A percentile compares a stretch with the other conserved stretches of the same genome.
Evolutionary conservation across 441 rosid genomes (phyloP).

Genomic region (Flueggea neowawraea): DNA sequence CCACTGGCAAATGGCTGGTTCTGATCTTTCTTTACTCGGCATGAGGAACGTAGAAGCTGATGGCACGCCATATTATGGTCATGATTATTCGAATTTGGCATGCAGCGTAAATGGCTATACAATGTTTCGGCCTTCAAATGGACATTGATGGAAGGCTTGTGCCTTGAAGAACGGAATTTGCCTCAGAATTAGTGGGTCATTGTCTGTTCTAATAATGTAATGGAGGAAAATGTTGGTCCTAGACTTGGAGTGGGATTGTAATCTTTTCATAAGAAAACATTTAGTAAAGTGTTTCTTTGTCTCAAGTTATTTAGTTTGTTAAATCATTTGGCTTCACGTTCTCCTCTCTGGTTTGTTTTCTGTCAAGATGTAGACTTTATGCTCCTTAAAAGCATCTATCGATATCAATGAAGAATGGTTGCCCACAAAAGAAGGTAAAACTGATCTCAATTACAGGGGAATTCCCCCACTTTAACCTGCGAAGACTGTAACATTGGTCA

Average conservation of each 20-base stretch:
- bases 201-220: constrained; percentile 20
- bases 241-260: constrained; percentile 24
- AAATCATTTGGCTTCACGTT: too few relatives aligned
- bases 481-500: too few relatives aligned
- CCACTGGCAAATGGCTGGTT: constrained; percentile 63
- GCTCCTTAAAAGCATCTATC: too few relatives aligned
- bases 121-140: constrained; percentile 70
- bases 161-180: neutral
- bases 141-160: constrained; percentile 60
- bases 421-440: too few relatives aligned
- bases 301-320: constrained; percentile 24
- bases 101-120: constrained; percentile 56
- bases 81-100: constrained; percentile 49
- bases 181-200: constrained; percentile 11
- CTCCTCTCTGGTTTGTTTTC: too few relatives aligned
- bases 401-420: too few relatives aligned
- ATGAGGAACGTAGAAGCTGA: constrained; percentile 53
- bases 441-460: too few relatives aligned
- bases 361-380: too few relatives aligned
- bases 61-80: constrained; percentile 38
- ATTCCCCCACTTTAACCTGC: too few relatives aligned
- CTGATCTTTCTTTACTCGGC: constrained; percentile 56
- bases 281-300: constrained; percentile 45
- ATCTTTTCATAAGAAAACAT: constrained; percentile 30
- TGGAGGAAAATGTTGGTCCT: constrained; percentile 16